Evolutionary conservation across 1,284 basidiomycete species (phyloP), one percentile per base, ranked within the genome.

Genomic region (Cryptococcus sp.): DNA sequence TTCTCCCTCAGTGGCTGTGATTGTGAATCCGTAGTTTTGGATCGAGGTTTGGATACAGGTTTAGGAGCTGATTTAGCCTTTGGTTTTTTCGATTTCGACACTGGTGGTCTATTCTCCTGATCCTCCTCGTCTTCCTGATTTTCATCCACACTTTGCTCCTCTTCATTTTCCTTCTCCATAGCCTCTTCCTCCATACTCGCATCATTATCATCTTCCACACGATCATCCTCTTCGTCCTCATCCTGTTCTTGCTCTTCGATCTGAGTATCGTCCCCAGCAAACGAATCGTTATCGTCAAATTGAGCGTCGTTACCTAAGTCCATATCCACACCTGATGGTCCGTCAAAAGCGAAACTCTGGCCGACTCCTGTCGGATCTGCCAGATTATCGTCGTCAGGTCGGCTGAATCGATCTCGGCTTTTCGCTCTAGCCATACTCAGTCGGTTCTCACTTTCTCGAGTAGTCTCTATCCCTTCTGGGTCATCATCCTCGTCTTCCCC

Each of bases 81-180:
- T 45, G 60, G 74, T 50, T 51, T 47, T 46, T 46, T 23, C 23
- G 23, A 23, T 44, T 15, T 13, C 30, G 42, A 35, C 41, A 11
- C 43, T 38, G 56, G 75, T 60, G 59, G 64, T 49, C 65, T 78
- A 79, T 55, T 73, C 61, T 71, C 73, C 73, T 64, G 73, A 61
- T 71, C 73, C 73, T 63, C 67, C 49, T 65, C 59, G 49, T 56
- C 55, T n/a, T 58, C 55, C 46, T 44, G 15, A 23, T 23, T 23
- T 23, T 23, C 23, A 23, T 23, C 23, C 23, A 23, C 23, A 23
- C 23, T 23, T 23, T 23, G 23, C 5, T 11, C 23, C 55, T 37
- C 65, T 54, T 55, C 66, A 57, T 50, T 62, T 62, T 49, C 62
- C 36, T 52, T 48, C 38, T 49, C 15, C 7, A 42, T 57, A 31